Evolutionary conservation across 2,329 filamentous ascomycete species (phyloP), one percentile per base, ranked within the genome.

Genomic region (Aspergillus japonicus): DNA sequence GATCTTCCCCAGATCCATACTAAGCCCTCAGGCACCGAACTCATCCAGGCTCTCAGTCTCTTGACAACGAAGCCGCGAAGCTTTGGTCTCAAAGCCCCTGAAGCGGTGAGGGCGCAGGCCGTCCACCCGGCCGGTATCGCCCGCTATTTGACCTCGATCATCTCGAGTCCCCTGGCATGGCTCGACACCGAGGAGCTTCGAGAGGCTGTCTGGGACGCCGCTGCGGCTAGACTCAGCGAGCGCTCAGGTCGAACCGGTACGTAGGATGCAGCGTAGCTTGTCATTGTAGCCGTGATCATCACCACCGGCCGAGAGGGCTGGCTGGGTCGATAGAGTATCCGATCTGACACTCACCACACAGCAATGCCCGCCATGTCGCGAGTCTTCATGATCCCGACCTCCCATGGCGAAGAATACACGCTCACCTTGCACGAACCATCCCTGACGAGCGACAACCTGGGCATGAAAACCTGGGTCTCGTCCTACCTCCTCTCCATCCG

Each of bases 381-480:
- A 47, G 79, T 77, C 11, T 90, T 90, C 72, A 75, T 68, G 7
- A 85, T 90, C 47, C 83, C 85, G 26, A 71, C 70, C 26, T 69
- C 77, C 14, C 73, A 75, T 11, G 72, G 71, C 35, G 70, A 71
- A 29, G 74, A 79, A 1, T 82, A 92, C 66, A 83, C 88, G 50
- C 80, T 99, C 54, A 82, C 84, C 39, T 86, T 99, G 44, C 85
- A 91, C 58, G 95, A 99, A 73, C 95, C 95, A 1, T 88, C 92
- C 0, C 81, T 98, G 58, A 96, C 91, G 0, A 90, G 90, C 6
- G 94, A 97, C 74, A 90, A 91, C 60, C 81, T 98, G 19, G 95
- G 95, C 1, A 83, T 96, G 73, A 98, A 99, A 76, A 99, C 95
- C 0, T 98, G 95, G 95, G 91, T 90, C 0, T 94, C 92, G 0